Evolutionary conservation across 257 asterid genomes (phyloP).

Genomic region (Solanum pimpinellifolium): DNA sequence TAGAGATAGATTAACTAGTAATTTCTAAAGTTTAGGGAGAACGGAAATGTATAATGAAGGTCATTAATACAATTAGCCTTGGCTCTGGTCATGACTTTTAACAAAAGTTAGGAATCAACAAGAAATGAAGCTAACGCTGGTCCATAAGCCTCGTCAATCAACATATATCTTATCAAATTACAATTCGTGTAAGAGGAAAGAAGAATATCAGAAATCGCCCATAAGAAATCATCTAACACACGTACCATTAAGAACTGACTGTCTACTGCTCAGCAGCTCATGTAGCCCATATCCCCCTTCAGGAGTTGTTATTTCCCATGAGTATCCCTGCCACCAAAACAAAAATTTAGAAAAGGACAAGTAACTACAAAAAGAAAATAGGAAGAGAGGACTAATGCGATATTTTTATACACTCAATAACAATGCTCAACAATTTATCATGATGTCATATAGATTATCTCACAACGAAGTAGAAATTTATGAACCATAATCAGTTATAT

Average conservation of each 20-base stretch:
- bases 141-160: background rate
- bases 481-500: background rate
- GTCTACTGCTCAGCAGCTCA: conserved; percentile 57
- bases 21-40: background rate
- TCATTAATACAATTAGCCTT: background rate
- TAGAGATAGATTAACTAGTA: background rate
- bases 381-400: background rate
- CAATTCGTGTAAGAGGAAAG: background rate
- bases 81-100: background rate
- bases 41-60: background rate
- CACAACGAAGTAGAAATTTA: background rate
- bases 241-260: conserved; percentile 61
- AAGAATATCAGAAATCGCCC: background rate
- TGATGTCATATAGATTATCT: background rate
- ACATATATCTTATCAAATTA: background rate
- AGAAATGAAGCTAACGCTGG: background rate
- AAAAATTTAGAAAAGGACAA: background rate
- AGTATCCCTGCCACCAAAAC: conserved; percentile 65
- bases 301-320: conserved; percentile 91
- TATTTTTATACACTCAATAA: background rate
- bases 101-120: background rate
- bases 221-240: background rate
- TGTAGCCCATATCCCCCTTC: conserved; percentile 94
- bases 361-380: background rate
- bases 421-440: background rate